Evolutionary conservation across 2,329 filamentous ascomycete genomes (phyloP).

Genomic region (Pleurostoma richardsiae): DNA sequence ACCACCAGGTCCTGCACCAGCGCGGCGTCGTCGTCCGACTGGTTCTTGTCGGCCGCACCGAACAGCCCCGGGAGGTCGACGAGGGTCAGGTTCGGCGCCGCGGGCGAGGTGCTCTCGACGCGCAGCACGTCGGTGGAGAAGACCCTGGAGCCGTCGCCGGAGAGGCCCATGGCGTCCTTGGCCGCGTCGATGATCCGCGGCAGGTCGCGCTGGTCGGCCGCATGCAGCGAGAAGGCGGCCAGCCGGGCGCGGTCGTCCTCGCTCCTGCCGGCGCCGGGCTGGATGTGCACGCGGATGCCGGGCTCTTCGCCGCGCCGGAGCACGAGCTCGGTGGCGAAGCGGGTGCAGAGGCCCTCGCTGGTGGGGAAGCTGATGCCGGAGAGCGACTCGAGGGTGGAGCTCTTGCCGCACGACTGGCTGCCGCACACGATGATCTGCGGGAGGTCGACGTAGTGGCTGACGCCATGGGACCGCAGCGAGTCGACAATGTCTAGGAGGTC

Average conservation of each 20-base stretch:
- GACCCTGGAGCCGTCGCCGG: conserved; percentile 17
- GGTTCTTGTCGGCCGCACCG: conserved; percentile 37
- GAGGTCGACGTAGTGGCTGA: conserved; percentile 22
- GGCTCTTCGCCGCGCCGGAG: conserved; percentile 36
- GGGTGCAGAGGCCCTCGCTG: conserved; percentile 54
- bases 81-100: conserved; percentile 47
- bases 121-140: conserved; percentile 43
- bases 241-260: conserved; percentile 17
- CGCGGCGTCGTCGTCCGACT: conserved; percentile 36
- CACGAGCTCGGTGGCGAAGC: conserved; percentile 58
- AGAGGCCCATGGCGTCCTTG: conserved; percentile 43
- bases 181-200: conserved; percentile 30
- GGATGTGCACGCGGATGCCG: conserved; percentile 29
- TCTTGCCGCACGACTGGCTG: conserved; percentile 51
- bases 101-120: conserved; percentile 41
- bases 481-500: conserved; percentile 24
- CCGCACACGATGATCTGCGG: conserved; percentile 43
- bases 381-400: conserved; percentile 51
- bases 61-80: conserved; percentile 56
- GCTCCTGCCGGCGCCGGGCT: conserved; percentile 22
- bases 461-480: conserved; percentile 20
- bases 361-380: conserved; percentile 56
- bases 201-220: conserved; percentile 17
- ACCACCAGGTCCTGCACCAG: conserved; percentile 42
- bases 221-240: conserved; percentile 17